Conservation (phyloP, 2,329 filamentous ascomycete species). For the Thielaviopsis euricoi region DNA sequence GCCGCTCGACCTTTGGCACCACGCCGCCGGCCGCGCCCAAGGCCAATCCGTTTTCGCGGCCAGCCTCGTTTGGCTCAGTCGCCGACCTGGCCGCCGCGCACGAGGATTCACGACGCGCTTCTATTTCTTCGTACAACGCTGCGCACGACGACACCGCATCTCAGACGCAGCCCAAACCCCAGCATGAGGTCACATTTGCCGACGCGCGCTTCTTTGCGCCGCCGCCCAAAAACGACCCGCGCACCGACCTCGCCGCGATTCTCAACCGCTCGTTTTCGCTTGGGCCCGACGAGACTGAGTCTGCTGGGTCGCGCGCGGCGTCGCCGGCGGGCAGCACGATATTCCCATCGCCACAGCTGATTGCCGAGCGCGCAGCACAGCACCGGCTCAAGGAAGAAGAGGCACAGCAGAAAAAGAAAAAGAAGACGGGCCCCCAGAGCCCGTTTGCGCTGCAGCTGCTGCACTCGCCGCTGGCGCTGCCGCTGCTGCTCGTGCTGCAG, state of each 20-base stretch:
- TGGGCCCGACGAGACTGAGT: slow-evolving; percentile 10
- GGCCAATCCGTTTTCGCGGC: no score
- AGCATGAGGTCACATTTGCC: slow-evolving; percentile 26
- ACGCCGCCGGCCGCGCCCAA: no score
- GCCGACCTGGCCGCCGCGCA: no score
- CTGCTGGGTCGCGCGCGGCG: not conserved
- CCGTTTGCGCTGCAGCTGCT: slow-evolving; percentile 8
- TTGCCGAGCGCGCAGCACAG: slow-evolving; percentile 5
- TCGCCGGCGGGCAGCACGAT: slow-evolving; percentile 7
- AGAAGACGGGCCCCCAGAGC: not conserved
- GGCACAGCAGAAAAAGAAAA: no score
- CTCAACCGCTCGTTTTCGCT: slow-evolving; percentile 22
- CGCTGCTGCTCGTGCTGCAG: slow-evolving; percentile 2
- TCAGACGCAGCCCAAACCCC: no score
- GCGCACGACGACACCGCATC: not conserved
- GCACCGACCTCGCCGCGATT: slow-evolving; percentile 21
- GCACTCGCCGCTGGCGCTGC: slow-evolving; percentile 9
- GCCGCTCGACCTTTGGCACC: no score
- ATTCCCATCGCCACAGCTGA: slow-evolving; percentile 7
- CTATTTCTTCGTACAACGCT: no score
- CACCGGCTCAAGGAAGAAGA: not conserved
- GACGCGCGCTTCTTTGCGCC: slow-evolving; percentile 35
- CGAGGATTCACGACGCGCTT: no score
- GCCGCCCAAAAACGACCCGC: slow-evolving; percentile 18
- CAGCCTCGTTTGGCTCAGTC: no score